Conservation (phyloP, 176 grass and related monocot genomes). For the Ananas comosus region DNA sequence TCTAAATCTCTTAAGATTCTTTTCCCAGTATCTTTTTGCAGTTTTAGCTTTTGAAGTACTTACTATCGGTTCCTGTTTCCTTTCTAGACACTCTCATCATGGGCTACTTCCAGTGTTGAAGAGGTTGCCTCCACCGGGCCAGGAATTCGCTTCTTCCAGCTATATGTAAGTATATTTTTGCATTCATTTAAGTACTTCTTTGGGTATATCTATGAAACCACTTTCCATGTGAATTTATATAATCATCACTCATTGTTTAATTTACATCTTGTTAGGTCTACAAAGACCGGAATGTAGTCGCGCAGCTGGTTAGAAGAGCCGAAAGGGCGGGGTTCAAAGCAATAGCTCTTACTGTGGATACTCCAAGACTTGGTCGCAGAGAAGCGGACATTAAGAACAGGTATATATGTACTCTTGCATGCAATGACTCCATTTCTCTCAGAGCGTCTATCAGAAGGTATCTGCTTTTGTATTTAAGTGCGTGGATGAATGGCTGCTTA, state of each 20-base stretch:
- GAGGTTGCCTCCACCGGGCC: conserved; percentile 95
- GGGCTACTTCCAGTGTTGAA: conserved; percentile 98
- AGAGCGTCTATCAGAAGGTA: too few species aligned
- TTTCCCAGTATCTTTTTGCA: not conserved
- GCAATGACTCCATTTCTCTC: conserved; percentile 7
- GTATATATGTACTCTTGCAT: conserved; percentile 10
- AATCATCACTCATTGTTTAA: not conserved
- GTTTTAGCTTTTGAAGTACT: conserved; percentile 5
- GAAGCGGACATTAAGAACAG: conserved; percentile 99
- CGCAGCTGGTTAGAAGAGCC: conserved; percentile 84
- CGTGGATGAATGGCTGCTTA: too few species aligned
- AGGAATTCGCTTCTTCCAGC: conserved; percentile 93
- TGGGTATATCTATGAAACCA: not conserved
- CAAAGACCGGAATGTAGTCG: conserved; percentile 83
- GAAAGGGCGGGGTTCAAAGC: conserved; percentile 98
- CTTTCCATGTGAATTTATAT: not conserved
- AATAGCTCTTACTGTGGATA: conserved; percentile 91
- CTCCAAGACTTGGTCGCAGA: conserved; percentile 81
- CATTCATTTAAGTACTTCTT: not conserved
- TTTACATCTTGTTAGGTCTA: conserved; percentile 54
- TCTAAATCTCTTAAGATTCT: not conserved
- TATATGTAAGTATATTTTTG: conserved; percentile 48
- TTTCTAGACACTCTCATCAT: conserved; percentile 84
- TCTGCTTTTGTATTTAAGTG: too few species aligned
- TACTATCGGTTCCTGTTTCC: not conserved